These are phyloP conservation scores for Sarocladium kiliense DNA, from an alignment of 2,329 filamentous ascomycete species.

Conservation along the genomic window DNA sequence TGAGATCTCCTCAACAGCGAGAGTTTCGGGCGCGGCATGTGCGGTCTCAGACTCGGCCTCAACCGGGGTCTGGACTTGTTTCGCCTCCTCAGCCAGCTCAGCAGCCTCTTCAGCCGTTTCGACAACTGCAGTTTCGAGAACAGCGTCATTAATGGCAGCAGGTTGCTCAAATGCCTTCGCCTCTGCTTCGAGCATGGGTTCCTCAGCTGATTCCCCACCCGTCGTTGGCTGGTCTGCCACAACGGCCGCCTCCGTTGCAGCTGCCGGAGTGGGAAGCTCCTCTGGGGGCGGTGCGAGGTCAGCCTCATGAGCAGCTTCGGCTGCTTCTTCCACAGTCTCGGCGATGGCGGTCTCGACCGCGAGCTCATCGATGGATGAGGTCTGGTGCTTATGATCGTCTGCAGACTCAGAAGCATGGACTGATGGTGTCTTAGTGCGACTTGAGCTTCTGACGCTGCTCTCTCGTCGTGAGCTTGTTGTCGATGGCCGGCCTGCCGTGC, in stretches of 20 bases:
- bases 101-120: slow-evolving; percentile 14
- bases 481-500: slow-evolving; percentile 16
- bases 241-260: slow-evolving; percentile 1
- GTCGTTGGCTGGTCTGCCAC: slow-evolving; percentile 12
- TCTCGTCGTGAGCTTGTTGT: slow-evolving; percentile 16
- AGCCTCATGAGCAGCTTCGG: slow-evolving; percentile 14
- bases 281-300: slow-evolving; percentile 9
- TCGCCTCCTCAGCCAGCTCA: slow-evolving; percentile 15
- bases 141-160: not conserved
- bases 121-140: slow-evolving; percentile 10
- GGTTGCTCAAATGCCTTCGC: slow-evolving; percentile 4
- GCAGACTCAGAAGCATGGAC: not conserved
- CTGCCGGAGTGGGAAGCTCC: slow-evolving; percentile 7
- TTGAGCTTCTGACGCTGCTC: slow-evolving; percentile 17
- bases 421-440: slow-evolving; percentile 17
- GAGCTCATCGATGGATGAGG: slow-evolving; percentile 5
- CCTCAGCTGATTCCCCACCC: slow-evolving; percentile 11
- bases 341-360: slow-evolving; percentile 10
- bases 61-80: slow-evolving; percentile 6
- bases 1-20: slow-evolving; percentile 7
- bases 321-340: slow-evolving; percentile 14
- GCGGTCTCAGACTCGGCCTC: slow-evolving; percentile 11
- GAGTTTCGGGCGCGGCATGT: not conserved
- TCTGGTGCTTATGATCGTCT: not conserved
- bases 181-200: slow-evolving; percentile 7